Evolutionary conservation across 1,139 yeast species (phyloP), one percentile per base, ranked within the genome.

Genomic region (Nadsonia commutata): DNA sequence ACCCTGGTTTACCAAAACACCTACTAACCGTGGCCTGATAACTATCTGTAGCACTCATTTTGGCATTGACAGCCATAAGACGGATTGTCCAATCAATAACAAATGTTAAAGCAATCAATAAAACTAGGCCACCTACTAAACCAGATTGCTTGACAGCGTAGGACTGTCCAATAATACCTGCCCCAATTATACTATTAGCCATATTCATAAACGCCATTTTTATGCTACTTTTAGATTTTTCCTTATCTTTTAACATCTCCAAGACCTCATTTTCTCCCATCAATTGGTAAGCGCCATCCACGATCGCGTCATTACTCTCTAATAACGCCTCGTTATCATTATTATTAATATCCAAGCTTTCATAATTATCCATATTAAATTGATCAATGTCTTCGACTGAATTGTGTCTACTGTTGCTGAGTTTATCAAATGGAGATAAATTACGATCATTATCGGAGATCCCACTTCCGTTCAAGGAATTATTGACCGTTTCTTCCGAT

Each of bases 161-260:
- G 1, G 97, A 94, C 53, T 86, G 94, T 1, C 96, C 95, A 39
- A 88, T 85, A 42, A 90, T 84, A 1, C 96, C 96, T 0, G 97
- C 96, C 0, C 97, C 97, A 13, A 88, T 67, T 47, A 86, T 88
- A 16, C 64, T 80, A 61, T 88, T 88, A 19, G 96, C 94, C 95
- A 88, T 86, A 60, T 88, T 88, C 94, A 88, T 83, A 56, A 88
- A 86, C 11, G 96, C 96, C 86, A 82, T 81, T 49, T 72, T 72
- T 72, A 86, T 70, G 48, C 66, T 71, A n/a, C 66, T 61, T 47
- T 64, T 64, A 27, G 33, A 27, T 42, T 54, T 57, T 2, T 74
- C 66, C 40, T 69, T 58, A 18, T 52, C 53, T 20, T 60, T 53
- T 36, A 59, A 46, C 17, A 50, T 46, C 36, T 48, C 49, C 21